Conservation (phyloP, 1,139 yeast genomes). For the Suhomyces bribrorum region DNA sequence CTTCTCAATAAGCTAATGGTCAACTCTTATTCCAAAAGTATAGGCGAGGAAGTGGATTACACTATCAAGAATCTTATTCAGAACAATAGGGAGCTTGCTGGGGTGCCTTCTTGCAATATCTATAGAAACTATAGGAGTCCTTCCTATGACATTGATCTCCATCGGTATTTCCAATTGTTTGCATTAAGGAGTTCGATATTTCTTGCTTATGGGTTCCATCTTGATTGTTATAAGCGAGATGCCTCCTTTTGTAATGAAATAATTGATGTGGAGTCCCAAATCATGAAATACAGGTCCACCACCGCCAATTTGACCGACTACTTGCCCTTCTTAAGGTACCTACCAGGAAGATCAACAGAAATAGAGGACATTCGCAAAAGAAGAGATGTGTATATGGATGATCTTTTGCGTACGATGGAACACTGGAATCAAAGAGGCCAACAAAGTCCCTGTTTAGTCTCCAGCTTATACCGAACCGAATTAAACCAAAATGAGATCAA, state of each 20-base stretch:
- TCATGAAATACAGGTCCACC: conserved; percentile 64
- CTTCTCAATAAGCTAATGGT: conserved; percentile 45
- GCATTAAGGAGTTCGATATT: conserved; percentile 58
- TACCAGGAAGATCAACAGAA: conserved; percentile 21
- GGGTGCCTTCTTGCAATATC: conserved; percentile 25
- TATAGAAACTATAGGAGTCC: conserved; percentile 16
- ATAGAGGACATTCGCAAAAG: conserved; percentile 43
- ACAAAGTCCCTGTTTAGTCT: neutral
- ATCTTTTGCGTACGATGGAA: conserved; percentile 25
- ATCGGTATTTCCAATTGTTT: conserved; percentile 50
- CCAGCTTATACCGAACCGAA: conserved; percentile 7
- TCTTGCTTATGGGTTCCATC: conserved; percentile 59
- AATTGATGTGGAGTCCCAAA: conserved; percentile 61
- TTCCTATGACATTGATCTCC: conserved; percentile 40
- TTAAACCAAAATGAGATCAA: conserved; percentile 48
- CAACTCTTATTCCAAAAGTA: conserved; percentile 32
- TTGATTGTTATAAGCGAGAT: conserved; percentile 46
- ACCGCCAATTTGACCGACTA: conserved; percentile 63
- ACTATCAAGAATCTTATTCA: conserved; percentile 29
- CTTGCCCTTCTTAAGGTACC: conserved; percentile 52
- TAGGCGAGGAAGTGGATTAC: conserved; percentile 46
- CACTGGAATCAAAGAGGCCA: conserved; percentile 13
- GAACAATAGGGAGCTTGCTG: conserved; percentile 21
- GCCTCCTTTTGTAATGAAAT: conserved; percentile 52
- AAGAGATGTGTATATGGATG: conserved; percentile 57